phyloP scores from a whole-genome alignment of 495 filamentous ascomycete species.

The Penicillium lividum region DNA sequence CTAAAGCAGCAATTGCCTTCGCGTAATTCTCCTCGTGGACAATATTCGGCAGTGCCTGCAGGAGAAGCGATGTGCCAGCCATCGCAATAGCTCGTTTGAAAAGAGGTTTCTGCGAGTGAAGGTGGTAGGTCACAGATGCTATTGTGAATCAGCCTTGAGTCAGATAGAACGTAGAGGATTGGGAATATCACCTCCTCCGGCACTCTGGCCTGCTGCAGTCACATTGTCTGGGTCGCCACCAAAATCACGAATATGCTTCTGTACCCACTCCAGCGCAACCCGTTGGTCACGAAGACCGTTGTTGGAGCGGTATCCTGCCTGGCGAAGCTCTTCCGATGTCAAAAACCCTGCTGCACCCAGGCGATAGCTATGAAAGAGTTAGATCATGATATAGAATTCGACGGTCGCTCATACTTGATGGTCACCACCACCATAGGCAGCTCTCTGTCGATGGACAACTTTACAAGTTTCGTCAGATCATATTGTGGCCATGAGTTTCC shows the following conservation, averaged over 20 bases:
- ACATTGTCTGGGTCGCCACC: conserved; percentile 69
- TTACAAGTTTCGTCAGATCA: conserved; percentile 38
- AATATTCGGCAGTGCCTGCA: conserved; percentile 29
- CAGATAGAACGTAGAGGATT: neutral
- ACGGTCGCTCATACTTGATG: conserved; percentile 10
- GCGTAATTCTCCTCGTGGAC: conserved; percentile 41
- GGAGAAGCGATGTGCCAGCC: conserved; percentile 39
- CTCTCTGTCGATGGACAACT: conserved; percentile 40
- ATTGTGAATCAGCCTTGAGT: conserved; percentile 6
- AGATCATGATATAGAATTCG: conserved; percentile 14
- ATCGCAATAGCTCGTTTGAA: conserved; percentile 44
- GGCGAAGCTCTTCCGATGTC: conserved; percentile 4
- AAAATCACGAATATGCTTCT: conserved; percentile 48
- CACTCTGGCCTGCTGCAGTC: conserved; percentile 65
- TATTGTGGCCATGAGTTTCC: conserved; percentile 45
- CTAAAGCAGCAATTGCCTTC: conserved; percentile 35
- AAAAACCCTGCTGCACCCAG: neutral
- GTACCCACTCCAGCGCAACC: conserved; percentile 36
- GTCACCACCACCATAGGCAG: conserved; percentile 5
- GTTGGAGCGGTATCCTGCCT: conserved; percentile 1
- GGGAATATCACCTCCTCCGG: conserved; percentile 52
- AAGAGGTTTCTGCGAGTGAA: conserved; percentile 37
- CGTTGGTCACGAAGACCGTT: conserved; percentile 6
- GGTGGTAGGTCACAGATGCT: conserved; percentile 40
- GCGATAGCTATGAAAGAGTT: neutral